Base-by-base conservation (phyloP, 768 basidiomycete species). In the Termitomyces sp. region DNA sequence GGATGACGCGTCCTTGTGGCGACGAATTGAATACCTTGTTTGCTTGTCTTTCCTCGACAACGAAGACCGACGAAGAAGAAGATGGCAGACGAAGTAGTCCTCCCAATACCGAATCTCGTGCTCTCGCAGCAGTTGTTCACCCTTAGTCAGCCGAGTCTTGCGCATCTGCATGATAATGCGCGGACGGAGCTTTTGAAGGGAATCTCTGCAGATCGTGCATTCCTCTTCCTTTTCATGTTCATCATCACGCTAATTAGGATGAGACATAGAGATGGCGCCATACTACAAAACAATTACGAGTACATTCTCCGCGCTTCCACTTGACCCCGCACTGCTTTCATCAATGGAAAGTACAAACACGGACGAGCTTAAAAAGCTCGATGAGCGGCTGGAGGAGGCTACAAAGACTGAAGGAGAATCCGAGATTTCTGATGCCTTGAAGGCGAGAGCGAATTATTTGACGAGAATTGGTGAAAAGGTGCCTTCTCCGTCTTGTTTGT, bases 371-470 rank as follows among this genome's bases (percentile, higher is more conserved):
- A 77, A 82, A 50, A 81, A 79, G 63, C 72, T 98, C 11, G 90
- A 96, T 53, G 84, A 84, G 58, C 77, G 88, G 46, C 75, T 97
- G 38, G 83, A 80, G 53, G 94, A 96, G 62, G 94, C 96, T 0
- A 81, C 92, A 73, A 88, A 91, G 75, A 91, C 85, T 2, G 87
- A 95, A 66, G 96, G 95, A 57, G 95, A 98, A 70, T 87, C 87
- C 1, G 96, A 98, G 70, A 91, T 98, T 56, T 85, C 85, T 19
- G 96, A 98, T 63, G 87, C 86, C 1, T 77, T 98, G 41, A 84
- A 88, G 55, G 89, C 88, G 1, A 79, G 85, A 60, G 96, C 96
- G 19, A 87, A 84, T 61, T 94, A 94, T 72, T 68, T 94, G 8
- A 92, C 92, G 11, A 78, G 82, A 62, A 97, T 98, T 63, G 96